Conservation (phyloP, 208 protist genomes). For the Wallacemonas sp. region DNA sequence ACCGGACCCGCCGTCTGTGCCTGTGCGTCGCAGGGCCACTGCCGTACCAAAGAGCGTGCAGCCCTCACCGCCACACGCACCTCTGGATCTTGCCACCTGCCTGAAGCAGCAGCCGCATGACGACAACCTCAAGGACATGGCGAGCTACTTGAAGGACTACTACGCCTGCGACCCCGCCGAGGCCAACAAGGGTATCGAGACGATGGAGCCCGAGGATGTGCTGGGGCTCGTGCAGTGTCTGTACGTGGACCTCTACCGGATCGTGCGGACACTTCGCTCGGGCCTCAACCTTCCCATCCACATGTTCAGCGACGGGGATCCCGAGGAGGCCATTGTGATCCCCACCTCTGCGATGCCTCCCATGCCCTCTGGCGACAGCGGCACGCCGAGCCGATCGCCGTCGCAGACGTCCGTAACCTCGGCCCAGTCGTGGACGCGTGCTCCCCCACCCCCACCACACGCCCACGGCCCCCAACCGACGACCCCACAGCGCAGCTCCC, state of each 20-base stretch:
- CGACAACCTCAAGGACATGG: constrained; percentile 49
- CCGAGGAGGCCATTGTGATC: constrained; percentile 24
- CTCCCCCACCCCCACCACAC: neutral
- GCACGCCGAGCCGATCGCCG: neutral
- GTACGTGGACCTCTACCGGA: constrained; percentile 71
- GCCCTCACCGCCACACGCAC: neutral
- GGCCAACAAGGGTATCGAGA: constrained; percentile 50
- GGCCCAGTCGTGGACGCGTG: neutral
- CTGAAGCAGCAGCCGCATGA: constrained; percentile 23
- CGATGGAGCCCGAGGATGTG: constrained; percentile 71
- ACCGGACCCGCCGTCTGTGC: neutral
- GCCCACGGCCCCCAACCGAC: neutral
- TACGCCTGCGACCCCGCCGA: constrained; percentile 66
- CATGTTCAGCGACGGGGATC: constrained; percentile 56
- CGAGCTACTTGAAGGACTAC: constrained; percentile 71
- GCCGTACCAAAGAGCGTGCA: neutral
- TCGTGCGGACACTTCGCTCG: constrained; percentile 46
- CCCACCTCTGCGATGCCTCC: constrained; percentile 13
- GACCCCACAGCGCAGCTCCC: constrained; percentile 1
- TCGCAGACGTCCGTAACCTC: neutral
- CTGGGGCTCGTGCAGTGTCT: constrained; percentile 72
- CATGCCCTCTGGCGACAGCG: constrained; percentile 2
- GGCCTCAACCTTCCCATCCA: constrained; percentile 37
- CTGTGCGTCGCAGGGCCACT: neutral
- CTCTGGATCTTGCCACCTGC: neutral